phyloP scores from a whole-genome alignment of 352 stramenopile genomes.

The Phytophthora rubi region DNA sequence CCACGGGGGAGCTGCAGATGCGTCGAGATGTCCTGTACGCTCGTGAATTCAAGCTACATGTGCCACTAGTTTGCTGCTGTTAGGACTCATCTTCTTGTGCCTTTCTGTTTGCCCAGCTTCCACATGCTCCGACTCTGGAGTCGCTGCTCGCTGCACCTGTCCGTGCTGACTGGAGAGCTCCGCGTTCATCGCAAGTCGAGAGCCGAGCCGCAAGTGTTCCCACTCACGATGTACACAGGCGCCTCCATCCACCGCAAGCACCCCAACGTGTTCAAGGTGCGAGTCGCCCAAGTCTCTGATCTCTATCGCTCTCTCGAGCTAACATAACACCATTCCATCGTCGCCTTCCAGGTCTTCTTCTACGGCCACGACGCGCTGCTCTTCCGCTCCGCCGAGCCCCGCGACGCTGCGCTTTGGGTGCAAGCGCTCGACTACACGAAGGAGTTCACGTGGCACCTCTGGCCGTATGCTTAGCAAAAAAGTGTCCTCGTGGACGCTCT shows the following conservation, averaged over 20 bases:
- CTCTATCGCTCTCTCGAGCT: too few relatives aligned
- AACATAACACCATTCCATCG: neutral
- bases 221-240: neutral
- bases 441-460: neutral
- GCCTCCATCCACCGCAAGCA: neutral
- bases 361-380: neutral
- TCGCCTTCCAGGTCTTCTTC: neutral
- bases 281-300: neutral
- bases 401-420: neutral
- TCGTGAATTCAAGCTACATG: neutral
- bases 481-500: neutral
- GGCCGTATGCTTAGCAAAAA: neutral
- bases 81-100: neutral
- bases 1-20: neutral
- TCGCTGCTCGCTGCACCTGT: neutral
- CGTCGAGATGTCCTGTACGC: neutral
- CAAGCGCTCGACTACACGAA: neutral
- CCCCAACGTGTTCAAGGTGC: neutral
- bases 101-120: neutral
- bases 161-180: neutral
- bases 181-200: neutral
- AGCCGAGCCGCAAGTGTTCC: neutral
- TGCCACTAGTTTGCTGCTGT: too few relatives aligned
- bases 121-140: neutral
- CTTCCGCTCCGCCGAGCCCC: neutral